phyloP scores from a whole-genome alignment of 257 asterid genomes.

The Euphrasia confusa region DNA sequence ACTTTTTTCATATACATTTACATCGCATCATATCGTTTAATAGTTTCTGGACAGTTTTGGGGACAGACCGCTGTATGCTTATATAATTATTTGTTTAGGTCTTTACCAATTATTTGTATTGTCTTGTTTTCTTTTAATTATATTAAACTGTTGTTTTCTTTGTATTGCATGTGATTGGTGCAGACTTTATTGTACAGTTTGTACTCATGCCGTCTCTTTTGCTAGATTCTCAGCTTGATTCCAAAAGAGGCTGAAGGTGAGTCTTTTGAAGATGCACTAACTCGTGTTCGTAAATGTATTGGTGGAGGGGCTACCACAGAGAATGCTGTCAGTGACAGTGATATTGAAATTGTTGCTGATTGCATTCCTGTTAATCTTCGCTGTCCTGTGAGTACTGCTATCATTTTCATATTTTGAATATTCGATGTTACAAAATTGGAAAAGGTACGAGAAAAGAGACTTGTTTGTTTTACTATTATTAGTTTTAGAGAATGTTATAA shows the following conservation, averaged over 20 bases:
- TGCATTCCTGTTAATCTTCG: slow-evolving; percentile 91
- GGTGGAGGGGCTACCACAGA: slow-evolving; percentile 90
- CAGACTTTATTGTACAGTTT: slow-evolving; percentile 1
- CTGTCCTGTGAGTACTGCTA: slow-evolving; percentile 79
- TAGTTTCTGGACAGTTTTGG: not conserved
- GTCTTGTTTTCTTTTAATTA: not conserved
- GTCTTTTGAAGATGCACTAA: slow-evolving; percentile 84
- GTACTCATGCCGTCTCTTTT: slow-evolving; percentile 14
- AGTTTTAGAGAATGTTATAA: not conserved
- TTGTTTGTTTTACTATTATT: not conserved
- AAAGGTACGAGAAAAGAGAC: not conserved
- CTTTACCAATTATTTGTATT: no score
- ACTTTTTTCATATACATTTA: slow-evolving; percentile 1
- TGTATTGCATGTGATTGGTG: slow-evolving; percentile 2
- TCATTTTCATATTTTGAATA: slow-evolving; percentile 22
- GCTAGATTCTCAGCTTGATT: slow-evolving; percentile 68
- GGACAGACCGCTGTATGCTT: no score
- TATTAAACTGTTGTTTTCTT: not conserved
- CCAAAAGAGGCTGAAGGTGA: slow-evolving; percentile 91
- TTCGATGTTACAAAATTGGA: slow-evolving; percentile 6
- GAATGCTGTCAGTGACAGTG: slow-evolving; percentile 96
- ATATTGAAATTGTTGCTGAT: slow-evolving; percentile 97
- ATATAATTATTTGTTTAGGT: no score
- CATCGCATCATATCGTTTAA: not conserved
- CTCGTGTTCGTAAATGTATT: slow-evolving; percentile 68